Base-by-base conservation (phyloP, 176 grass and related monocot genomes). In the Musa itinerans region DNA sequence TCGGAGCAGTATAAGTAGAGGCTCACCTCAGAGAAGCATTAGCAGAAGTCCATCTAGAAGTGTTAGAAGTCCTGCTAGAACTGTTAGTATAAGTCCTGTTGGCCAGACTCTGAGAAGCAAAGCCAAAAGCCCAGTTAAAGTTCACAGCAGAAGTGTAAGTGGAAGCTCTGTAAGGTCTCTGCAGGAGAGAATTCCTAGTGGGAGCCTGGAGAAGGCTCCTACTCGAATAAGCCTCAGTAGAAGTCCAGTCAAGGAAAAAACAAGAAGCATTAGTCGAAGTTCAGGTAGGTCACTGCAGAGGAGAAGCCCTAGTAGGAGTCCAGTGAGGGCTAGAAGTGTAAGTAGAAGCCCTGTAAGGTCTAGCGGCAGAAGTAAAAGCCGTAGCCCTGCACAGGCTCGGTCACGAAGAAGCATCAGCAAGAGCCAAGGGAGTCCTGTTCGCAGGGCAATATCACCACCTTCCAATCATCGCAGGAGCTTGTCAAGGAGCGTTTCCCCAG, bases 401-500 rank as follows among this genome's bases (percentile, higher is more conserved):
- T 27, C 16, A n/a, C 22, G 73, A 74, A 74, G 72, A 75, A 75
- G 73, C 55, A 34, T 59, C 25, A 75, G 55, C 23, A 75, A 23
- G 16, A 61, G 73, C 26, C 61, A 61, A 0, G 61, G 59, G n/a
- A 90, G 76, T 43, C 87, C 81, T 80, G 68, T 71, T 77, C 82
- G 77, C 71, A 94, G 87, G 79, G 86, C 72, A 79, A 27, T 83
- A 75, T 91, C 94, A 65, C 86, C 92, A 56, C 75, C 85, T 48
- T 68, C 68, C 9, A 96, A 86, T 89, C 93, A 56, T 65, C 83
- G 83, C 26, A 91, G 90, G 86, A 98, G 94, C 53, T 83, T 77
- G 82, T 99, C 96, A 10, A 99, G 90, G 81, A 99, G 91, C 81
- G 61, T 52, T 11, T 94, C 95, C 57, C 95, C 91, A 17, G 83